phyloP scores from a whole-genome alignment of 371 early-diverging fungal species.

The Mucor ambiguus region DNA sequence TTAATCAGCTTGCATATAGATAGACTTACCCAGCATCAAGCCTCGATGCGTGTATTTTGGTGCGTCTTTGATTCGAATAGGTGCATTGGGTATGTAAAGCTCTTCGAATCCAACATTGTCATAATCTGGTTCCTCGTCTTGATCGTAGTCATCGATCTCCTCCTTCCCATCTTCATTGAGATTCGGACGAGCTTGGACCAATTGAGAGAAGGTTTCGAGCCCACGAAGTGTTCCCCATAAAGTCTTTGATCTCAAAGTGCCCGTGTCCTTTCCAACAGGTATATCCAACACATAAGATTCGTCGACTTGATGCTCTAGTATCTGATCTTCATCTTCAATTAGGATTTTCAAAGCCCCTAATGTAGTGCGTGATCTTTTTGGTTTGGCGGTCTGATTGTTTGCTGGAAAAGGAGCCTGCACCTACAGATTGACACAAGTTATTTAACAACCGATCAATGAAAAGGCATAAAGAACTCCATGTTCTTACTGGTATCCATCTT shows the following conservation, averaged over 20 bases:
- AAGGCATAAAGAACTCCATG: background rate
- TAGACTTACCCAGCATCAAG: slow-evolving; percentile 52
- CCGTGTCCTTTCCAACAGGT: slow-evolving; percentile 37
- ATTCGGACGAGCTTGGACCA: slow-evolving; percentile 48
- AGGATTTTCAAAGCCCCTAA: slow-evolving; percentile 33
- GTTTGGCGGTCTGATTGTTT: background rate
- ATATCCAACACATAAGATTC: slow-evolving; percentile 71
- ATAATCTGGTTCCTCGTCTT: slow-evolving; percentile 20
- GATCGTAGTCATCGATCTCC: slow-evolving; percentile 1
- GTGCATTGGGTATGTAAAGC: slow-evolving; percentile 53
- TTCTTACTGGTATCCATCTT: slow-evolving; percentile 44
- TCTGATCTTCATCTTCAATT: slow-evolving; percentile 36
- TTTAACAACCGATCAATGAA: slow-evolving; percentile 1
- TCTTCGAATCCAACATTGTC: slow-evolving; percentile 28
- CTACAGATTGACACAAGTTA: background rate
- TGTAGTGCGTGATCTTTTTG: slow-evolving; percentile 5
- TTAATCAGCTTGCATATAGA: background rate
- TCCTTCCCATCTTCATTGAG: slow-evolving; percentile 6
- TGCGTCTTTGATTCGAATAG: slow-evolving; percentile 68
- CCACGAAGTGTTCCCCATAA: slow-evolving; percentile 80
- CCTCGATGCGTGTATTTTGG: slow-evolving; percentile 78
- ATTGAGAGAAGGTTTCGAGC: slow-evolving; percentile 75
- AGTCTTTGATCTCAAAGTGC: slow-evolving; percentile 61
- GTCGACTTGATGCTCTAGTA: slow-evolving; percentile 51
- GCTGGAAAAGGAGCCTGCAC: slow-evolving; percentile 26